Conservation (phyloP, 148 eudicot species). For the Talinum fruticosum region DNA sequence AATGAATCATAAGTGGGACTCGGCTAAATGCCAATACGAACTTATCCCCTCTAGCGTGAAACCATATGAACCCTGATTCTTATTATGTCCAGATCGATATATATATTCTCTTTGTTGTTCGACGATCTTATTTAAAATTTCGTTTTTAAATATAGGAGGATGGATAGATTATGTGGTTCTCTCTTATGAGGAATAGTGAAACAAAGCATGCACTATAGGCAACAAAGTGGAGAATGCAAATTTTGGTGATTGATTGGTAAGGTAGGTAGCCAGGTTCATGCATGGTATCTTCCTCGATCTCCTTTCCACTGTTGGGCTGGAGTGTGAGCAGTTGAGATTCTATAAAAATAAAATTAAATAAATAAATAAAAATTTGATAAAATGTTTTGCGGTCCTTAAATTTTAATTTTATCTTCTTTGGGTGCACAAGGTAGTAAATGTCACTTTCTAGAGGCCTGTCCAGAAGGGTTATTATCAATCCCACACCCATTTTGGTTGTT, state of each 20-base stretch:
- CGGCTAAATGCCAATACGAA: not conserved
- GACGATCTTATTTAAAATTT: not conserved
- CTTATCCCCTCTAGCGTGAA: not conserved
- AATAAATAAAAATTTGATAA: too few species aligned
- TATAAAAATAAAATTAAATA: too few species aligned
- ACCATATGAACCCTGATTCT: not conserved
- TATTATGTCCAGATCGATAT: not conserved
- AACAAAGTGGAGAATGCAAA: constrained; percentile 16
- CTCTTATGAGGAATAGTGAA: not conserved
- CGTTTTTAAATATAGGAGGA: too few species aligned
- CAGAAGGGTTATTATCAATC: not conserved
- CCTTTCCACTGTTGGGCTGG: constrained; percentile 17
- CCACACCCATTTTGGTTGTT: constrained; percentile 12
- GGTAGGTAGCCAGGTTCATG: constrained; percentile 27
- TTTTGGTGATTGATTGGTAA: constrained; percentile 12
- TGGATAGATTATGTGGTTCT: too few species aligned
- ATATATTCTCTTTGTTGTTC: not conserved
- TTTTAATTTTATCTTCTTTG: not conserved
- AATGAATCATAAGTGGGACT: not conserved
- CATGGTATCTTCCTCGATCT: constrained; percentile 18
- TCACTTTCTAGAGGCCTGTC: constrained; percentile 15
- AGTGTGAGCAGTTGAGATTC: constrained; percentile 27
- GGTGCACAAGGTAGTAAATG: not conserved
- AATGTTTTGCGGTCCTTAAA: not conserved
- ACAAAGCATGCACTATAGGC: not conserved